phyloP scores from a whole-genome alignment of 805 yeast species.

The Lipomyces spencermartinsiae region DNA sequence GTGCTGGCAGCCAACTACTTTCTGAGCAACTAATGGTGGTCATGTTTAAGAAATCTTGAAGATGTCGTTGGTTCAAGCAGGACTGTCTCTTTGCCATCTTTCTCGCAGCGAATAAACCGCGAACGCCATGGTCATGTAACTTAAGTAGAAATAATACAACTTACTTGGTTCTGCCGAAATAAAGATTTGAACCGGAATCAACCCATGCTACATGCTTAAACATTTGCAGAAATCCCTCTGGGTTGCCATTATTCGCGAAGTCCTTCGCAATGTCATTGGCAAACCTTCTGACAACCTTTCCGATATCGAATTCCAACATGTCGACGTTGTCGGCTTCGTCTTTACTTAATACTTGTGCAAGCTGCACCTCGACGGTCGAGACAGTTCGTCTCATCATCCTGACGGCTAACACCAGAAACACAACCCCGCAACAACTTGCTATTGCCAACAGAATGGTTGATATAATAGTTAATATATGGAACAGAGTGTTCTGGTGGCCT shows the following conservation, averaged over 20 bases:
- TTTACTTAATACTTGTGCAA: neutral
- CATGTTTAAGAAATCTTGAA: neutral
- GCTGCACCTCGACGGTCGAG: constrained; percentile 6
- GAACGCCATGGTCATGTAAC: neutral
- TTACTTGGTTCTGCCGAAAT: neutral
- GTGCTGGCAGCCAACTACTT: constrained; percentile 18
- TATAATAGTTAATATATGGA: neutral
- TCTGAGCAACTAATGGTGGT: constrained; percentile 10
- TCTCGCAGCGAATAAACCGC: too few relatives aligned
- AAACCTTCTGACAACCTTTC: constrained; percentile 3
- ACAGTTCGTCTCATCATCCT: neutral
- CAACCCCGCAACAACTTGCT: neutral
- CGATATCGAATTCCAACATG: neutral
- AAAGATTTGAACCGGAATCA: neutral
- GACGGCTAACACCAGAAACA: neutral
- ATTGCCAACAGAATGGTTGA: neutral
- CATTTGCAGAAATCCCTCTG: neutral
- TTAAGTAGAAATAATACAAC: neutral
- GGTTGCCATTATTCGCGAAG: neutral
- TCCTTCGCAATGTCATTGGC: neutral
- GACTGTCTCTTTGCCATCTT: neutral
- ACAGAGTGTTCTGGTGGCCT: neutral
- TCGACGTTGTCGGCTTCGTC: constrained; percentile 1
- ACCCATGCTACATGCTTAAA: neutral
- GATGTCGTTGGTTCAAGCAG: too few relatives aligned